Evolutionary conservation across 768 basidiomycete species (phyloP).

Genomic region (Collybiopsis luxurians): DNA sequence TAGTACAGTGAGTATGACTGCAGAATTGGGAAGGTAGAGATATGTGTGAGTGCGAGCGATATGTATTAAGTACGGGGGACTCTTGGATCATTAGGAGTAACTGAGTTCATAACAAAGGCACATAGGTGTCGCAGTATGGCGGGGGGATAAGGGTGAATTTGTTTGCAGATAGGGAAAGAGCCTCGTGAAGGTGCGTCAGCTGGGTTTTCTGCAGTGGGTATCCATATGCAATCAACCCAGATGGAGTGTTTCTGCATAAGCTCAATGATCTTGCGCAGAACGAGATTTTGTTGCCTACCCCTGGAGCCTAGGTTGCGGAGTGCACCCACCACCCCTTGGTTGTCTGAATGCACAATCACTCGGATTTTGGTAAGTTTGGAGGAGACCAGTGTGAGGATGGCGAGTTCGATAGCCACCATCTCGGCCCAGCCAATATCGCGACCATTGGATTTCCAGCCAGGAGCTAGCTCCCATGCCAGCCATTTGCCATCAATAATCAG

Average conservation of each 20-base stretch:
- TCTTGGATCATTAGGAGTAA: background rate
- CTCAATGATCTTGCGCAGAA: constrained; percentile 25
- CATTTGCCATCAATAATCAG: constrained; percentile 30
- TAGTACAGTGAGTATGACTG: too few species aligned
- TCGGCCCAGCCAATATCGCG: constrained; percentile 41
- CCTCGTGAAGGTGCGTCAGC: constrained; percentile 33
- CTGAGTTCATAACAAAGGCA: background rate
- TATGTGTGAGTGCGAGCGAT: too few species aligned
- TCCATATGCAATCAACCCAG: constrained; percentile 23
- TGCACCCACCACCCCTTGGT: constrained; percentile 34
- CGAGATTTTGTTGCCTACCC: constrained; percentile 20
- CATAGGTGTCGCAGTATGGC: background rate
- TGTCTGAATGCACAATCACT: constrained; percentile 36
- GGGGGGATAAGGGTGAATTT: background rate
- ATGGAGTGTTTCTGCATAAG: constrained; percentile 20
- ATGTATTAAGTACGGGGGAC: background rate
- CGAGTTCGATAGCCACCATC: constrained; percentile 42
- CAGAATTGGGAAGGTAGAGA: too few species aligned
- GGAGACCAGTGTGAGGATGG: constrained; percentile 27
- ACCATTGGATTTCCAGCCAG: constrained; percentile 24
- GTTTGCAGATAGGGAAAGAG: constrained; percentile 14
- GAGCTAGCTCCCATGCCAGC: constrained; percentile 36
- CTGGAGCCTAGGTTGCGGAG: constrained; percentile 23
- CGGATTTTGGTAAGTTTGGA: constrained; percentile 18
- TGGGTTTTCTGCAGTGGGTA: constrained; percentile 28